Base-by-base conservation (phyloP, 169 alveolate species). In the Hammondia hammondi region DNA sequence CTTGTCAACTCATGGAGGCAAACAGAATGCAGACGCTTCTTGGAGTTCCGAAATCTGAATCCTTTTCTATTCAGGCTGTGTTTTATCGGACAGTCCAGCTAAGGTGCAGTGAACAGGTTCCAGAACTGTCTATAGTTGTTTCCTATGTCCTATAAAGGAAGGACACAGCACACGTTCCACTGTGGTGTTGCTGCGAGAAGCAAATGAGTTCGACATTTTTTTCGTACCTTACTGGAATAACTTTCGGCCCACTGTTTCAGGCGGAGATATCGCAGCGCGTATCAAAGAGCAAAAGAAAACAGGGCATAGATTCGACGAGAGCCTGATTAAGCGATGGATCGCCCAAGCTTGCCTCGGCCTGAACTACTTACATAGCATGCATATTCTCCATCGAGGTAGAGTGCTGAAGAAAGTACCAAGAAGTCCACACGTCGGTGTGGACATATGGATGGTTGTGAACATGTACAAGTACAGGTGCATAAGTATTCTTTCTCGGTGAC, bases 331-430 rank as follows among this genome's bases (percentile, higher is more conserved):
- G 27, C 97, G 97, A 91, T 98, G 99, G 99, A 96, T 98, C 92
- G 97, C 97, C 48, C 97, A 98, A 94, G 96, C 97, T 96, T 96
- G 97, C 27, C 81, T 97, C 52, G 99, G 98, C 5, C 91, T 97
- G 35, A 96, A 96, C 94, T 97, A 97, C 90, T 96, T 98, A 24
- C 99, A 98, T 93, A 96, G 96, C 56, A 96, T 95, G 71, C 98
- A 98, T 92, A 98, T 97, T 24, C 95, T 98, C 48, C 99, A 98
- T 88, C 93, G 99, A 94, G 99, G 99, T 97, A 82, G 0, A 46
- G 43, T 32, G 32, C 24, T 21, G 35, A 21, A 19, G 7, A 9
- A 24, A n/a, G 57, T 19, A 82, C 67, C 37, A 19, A 24, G 70
- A 4, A 5, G 14, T 82, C 67, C 67, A 14, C 57, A 21, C 9